A percentile compares a stretch with the other conserved stretches of the same genome.
phyloP scores from a whole-genome alignment of 495 filamentous ascomycete genomes.

The Astrocystis sublimbata region DNA sequence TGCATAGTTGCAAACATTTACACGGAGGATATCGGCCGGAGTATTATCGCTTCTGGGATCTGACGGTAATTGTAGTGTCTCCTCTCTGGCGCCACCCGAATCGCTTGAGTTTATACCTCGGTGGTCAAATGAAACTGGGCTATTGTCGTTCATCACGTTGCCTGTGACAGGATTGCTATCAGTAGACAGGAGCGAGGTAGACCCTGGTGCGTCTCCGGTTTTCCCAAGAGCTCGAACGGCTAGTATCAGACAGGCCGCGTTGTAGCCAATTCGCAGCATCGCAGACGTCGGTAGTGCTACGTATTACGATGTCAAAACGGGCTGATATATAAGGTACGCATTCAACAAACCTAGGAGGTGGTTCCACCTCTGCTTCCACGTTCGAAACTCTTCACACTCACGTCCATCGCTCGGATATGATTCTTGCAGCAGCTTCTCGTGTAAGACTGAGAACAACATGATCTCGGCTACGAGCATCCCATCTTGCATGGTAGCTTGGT shows the following conservation, averaged over 20 bases:
- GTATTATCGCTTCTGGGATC: neutral
- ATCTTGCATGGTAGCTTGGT: slow-evolving; percentile 35
- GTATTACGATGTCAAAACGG: slow-evolving; percentile 7
- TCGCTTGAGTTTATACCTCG: neutral
- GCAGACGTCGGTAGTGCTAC: slow-evolving; percentile 29
- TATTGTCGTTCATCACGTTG: neutral
- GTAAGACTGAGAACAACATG: slow-evolving; percentile 28
- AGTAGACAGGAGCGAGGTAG: slow-evolving; percentile 18
- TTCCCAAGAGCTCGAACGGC: slow-evolving; percentile 29
- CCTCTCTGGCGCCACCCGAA: slow-evolving; percentile 2
- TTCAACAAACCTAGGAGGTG: slow-evolving; percentile 24
- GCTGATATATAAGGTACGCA: neutral
- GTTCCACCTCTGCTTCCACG: slow-evolving; percentile 35
- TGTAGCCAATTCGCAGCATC: slow-evolving; percentile 32
- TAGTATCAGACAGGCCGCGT: slow-evolving; percentile 31
- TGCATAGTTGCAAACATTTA: slow-evolving; percentile 30
- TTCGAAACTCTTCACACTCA: slow-evolving; percentile 33
- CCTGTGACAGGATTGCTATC: neutral
- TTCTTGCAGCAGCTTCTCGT: slow-evolving; percentile 30
- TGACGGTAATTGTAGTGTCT: neutral
- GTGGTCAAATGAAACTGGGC: slow-evolving; percentile 7
- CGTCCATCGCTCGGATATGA: slow-evolving; percentile 30
- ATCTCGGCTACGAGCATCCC: slow-evolving; percentile 37
- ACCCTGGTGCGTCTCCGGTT: slow-evolving; percentile 27
- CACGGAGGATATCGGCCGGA: slow-evolving; percentile 13